Evolutionary conservation across 139 green algal species (phyloP), one percentile per base, ranked within the genome.

Genomic region (Micromonas commoda): DNA sequence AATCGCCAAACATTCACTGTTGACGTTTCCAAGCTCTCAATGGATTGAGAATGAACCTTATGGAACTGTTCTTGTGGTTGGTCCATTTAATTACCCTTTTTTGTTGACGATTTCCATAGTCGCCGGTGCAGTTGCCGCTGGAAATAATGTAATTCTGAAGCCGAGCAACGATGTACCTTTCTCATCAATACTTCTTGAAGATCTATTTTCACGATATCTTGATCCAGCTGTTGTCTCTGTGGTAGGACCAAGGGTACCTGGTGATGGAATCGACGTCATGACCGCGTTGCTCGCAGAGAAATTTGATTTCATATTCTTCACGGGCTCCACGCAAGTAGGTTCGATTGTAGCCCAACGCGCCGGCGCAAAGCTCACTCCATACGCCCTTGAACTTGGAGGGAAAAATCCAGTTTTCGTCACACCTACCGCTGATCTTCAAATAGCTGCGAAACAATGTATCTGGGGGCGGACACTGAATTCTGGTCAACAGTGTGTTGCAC

Each of bases 381-480:
- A 64, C 24, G 71, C 66, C 2, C 69, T 87, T 32, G 83, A 87
- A 71, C 57, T 87, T 9, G 83, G 83, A 13, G 83, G 83, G 2
- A 87, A 87, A 71, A 80, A 73, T 51, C 83, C 83, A 28, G 71
- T 73, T 4, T 53, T 80, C 21, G 81, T 87, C 6, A 71, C 82
- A 34, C 34, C 37, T 29, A 61, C 33, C 20, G 69, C 64, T 3
- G 72, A 87, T 51, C n/a, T 83, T 5, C 24, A 81, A 31, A 71
- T 82, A 51, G 38, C 78, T 6, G 67, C 65, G 0, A 72, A 82
- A 28, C 52, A 68, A n/a, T 66, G 51, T 21, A 29, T 74, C 37
- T 81, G 76, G 76, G 76, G 53, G 1, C 28, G 76, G 60, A 61
- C 39, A 24, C 32, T 79, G 1, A 87, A 87, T 66, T 70, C 38